phyloP scores from a whole-genome alignment of 768 basidiomycete species.

The Polyporus arcularius region DNA sequence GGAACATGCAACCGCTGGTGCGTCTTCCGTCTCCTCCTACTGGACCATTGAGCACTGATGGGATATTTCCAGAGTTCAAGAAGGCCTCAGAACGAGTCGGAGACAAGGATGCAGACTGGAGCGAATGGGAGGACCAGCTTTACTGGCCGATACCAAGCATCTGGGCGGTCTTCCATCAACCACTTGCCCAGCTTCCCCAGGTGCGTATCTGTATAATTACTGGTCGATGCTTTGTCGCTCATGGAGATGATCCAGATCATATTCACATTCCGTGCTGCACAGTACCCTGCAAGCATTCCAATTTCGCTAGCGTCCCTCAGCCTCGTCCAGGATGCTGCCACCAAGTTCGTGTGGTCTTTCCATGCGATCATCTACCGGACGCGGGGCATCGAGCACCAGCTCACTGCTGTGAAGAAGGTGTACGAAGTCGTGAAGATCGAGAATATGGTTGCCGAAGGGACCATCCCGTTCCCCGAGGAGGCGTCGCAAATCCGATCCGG shows the following conservation, averaged over 20 bases:
- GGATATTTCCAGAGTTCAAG: constrained; percentile 32
- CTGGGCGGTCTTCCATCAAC: not conserved
- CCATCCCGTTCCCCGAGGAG: constrained; percentile 10
- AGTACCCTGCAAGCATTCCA: constrained; percentile 22
- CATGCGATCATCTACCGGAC: constrained; percentile 14
- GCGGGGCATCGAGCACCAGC: not conserved
- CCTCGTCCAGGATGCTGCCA: constrained; percentile 32
- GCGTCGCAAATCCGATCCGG: constrained; percentile 40
- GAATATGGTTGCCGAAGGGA: constrained; percentile 7
- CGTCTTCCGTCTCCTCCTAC: constrained; percentile 14
- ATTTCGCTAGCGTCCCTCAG: constrained; percentile 31
- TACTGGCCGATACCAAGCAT: not conserved
- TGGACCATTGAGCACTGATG: too few species aligned
- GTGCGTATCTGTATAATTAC: not conserved
- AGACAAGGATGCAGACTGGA: constrained; percentile 39
- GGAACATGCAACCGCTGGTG: constrained; percentile 54
- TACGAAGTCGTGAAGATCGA: constrained; percentile 14
- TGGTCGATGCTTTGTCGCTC: not conserved
- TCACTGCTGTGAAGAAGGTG: constrained; percentile 14
- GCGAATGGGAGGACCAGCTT: constrained; percentile 14
- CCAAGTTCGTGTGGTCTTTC: constrained; percentile 15
- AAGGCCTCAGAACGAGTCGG: constrained; percentile 32
- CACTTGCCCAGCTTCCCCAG: constrained; percentile 6
- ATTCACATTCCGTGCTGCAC: constrained; percentile 25
- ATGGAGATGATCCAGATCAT: not conserved